These are phyloP conservation scores for Trametes cinnabarina DNA, from an alignment of 768 basidiomycete species.

Conservation along the genomic window DNA sequence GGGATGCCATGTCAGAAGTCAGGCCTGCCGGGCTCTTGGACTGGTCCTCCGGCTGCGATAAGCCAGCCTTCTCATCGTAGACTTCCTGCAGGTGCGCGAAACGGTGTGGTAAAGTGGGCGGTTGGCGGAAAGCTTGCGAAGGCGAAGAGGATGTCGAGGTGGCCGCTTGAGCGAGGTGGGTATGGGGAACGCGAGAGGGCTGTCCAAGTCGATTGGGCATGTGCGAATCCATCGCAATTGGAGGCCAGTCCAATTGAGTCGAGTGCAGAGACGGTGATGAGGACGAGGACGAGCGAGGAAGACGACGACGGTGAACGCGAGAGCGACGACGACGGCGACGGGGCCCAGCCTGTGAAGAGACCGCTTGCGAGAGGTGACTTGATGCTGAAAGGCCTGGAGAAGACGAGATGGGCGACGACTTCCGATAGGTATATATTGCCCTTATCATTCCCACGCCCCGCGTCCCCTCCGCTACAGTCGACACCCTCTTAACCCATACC, in stretches of 20 bases:
- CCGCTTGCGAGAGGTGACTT: constrained; percentile 9
- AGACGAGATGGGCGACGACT: constrained; percentile 6
- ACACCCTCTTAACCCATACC: no score
- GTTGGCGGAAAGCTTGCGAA: not conserved
- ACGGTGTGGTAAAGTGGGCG: constrained; percentile 1
- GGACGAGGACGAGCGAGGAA: constrained; percentile 8
- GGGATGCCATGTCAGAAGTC: constrained; percentile 3
- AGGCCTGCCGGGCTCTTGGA: constrained; percentile 11
- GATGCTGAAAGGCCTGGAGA: constrained; percentile 18
- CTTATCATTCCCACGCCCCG: constrained; percentile 18
- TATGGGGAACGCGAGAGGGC: constrained; percentile 16
- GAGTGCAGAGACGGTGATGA: constrained; percentile 8
- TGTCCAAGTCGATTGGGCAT: constrained; percentile 23
- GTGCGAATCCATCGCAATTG: constrained; percentile 24
- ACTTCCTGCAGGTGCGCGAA: constrained; percentile 19
- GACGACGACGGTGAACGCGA: constrained; percentile 13
- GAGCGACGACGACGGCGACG: constrained; percentile 1
- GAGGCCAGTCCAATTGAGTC: constrained; percentile 24
- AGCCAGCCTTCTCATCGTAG: constrained; percentile 24
- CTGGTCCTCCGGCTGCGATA: constrained; percentile 9
- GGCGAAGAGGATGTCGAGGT: constrained; percentile 8
- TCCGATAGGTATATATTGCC: constrained; percentile 17
- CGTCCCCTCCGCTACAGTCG: no score
- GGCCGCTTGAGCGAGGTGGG: not conserved
- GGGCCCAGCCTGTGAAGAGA: constrained; percentile 14